phyloP scores from a whole-genome alignment of 208 protist genomes.

The Trypanosoma mega region DNA sequence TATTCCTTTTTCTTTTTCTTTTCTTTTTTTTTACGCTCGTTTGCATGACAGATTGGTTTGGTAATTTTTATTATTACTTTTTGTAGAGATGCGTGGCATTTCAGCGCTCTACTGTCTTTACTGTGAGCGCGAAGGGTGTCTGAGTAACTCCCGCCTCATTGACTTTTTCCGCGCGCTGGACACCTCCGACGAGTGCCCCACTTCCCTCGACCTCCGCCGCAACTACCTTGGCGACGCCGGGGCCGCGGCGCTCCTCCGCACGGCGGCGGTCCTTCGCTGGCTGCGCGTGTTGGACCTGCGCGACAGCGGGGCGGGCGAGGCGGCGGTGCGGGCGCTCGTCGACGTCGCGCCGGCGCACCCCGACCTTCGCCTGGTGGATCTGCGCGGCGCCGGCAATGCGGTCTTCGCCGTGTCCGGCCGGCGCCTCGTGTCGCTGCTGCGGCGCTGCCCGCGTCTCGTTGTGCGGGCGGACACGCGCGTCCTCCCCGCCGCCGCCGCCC shows the following conservation, averaged over 20 bases:
- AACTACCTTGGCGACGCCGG: slow-evolving; percentile 77
- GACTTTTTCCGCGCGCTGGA: slow-evolving; percentile 54
- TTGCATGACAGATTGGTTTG: background rate
- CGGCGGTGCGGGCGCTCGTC: slow-evolving; percentile 29
- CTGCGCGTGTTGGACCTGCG: slow-evolving; percentile 46
- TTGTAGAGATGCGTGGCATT: slow-evolving; percentile 49
- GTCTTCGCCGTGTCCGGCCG: slow-evolving; percentile 41
- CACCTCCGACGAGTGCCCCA: slow-evolving; percentile 33
- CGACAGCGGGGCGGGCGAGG: slow-evolving; percentile 43
- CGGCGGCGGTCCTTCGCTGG: slow-evolving; percentile 65
- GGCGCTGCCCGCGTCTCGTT: slow-evolving; percentile 16
- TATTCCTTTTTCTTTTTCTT: slow-evolving; percentile 6
- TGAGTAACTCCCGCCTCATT: slow-evolving; percentile 54
- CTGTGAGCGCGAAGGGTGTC: slow-evolving; percentile 66
- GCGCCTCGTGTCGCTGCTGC: slow-evolving; percentile 28
- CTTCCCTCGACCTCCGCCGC: slow-evolving; percentile 36
- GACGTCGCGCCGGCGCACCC: slow-evolving; percentile 25
- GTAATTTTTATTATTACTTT: background rate
- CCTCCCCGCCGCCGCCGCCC: slow-evolving; percentile 27
- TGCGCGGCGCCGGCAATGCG: slow-evolving; percentile 29
- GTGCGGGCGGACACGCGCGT: slow-evolving; percentile 36
- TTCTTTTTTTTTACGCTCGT: slow-evolving; percentile 3
- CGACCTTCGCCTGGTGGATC: slow-evolving; percentile 36
- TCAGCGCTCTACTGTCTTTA: slow-evolving; percentile 57
- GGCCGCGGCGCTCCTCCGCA: slow-evolving; percentile 57